These are phyloP conservation scores for Multifurca ochricompacta DNA, from an alignment of 768 basidiomycete species.

Conservation along the genomic window DNA sequence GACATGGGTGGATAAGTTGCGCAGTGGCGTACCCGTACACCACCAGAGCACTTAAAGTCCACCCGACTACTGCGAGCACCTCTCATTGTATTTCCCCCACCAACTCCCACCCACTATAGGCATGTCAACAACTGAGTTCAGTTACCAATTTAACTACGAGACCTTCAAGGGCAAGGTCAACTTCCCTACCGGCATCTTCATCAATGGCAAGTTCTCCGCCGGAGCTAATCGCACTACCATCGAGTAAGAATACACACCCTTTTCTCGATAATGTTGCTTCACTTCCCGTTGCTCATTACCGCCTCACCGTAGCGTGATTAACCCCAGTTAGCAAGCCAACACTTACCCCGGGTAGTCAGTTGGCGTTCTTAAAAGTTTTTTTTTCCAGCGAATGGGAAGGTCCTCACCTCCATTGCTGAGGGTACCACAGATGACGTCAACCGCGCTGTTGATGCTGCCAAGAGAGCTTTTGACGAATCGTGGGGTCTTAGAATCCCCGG, in stretches of 20 bases:
- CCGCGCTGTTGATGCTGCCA: constrained; percentile 59
- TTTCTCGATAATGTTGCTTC: too few species aligned
- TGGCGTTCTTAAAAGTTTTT: neutral
- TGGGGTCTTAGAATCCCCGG: constrained; percentile 67
- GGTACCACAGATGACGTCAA: constrained; percentile 68
- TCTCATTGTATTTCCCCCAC: neutral
- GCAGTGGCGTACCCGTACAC: neutral
- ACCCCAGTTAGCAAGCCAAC: constrained; percentile 42
- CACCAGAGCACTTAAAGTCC: neutral
- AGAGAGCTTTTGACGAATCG: constrained; percentile 50
- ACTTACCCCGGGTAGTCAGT: neutral
- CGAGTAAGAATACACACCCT: constrained; percentile 40
- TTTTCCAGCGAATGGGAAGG: constrained; percentile 40
- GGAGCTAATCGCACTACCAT: constrained; percentile 48
- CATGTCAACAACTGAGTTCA: constrained; percentile 36
- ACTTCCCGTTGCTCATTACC: too few species aligned
- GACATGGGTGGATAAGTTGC: neutral
- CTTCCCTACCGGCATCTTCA: constrained; percentile 65
- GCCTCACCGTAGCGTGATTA: constrained; percentile 47
- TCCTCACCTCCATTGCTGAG: constrained; percentile 48
- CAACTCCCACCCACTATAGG: constrained; percentile 8
- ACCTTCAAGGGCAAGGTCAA: too few species aligned
- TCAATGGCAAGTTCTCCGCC: constrained; percentile 58
- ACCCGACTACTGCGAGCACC: neutral
- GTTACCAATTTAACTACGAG: constrained; percentile 45